Evolutionary conservation across 805 yeast species (phyloP), one percentile per base, ranked within the genome.

Genomic region (Hanseniaspora thailandica): DNA sequence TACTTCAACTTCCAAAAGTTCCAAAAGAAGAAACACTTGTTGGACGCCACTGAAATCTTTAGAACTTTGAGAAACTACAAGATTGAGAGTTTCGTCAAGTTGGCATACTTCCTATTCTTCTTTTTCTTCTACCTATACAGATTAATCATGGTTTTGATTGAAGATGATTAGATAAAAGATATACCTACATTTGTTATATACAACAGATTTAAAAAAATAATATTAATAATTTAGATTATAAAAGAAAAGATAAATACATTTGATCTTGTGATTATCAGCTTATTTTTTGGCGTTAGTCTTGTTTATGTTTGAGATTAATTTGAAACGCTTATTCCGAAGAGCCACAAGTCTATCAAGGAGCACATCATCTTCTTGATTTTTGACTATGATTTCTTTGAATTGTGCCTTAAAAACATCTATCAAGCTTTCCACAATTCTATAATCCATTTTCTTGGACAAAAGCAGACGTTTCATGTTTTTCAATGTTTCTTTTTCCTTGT

Each of bases 11-110:
- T 73, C 56, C 82, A 84, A 73, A 86, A 86, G 69, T 78, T 86
- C 63, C 70, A 82, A 68, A 79, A 78, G 62, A 87, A 86, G 69
- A 81, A 82, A 66, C 89, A 90, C 66, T 72, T 86, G 58, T 80
- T 89, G 67, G 98, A 93, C 69, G 97, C 97, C 55, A 90, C 98
- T 43, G 97, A 90, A 69, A 93, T 90, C 63, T 93, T 93, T 72
- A 80, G 97, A 74, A 89, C 97, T 40, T 77, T 90, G 64, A 78
- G 86, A 62, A 86, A 84, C 65, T 95, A 89, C 73, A 90, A 93
- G 78, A 84, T 84, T 68, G 97, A 89, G 71, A 77, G 87, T 56
- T 88, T 89, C 66, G 70, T 86, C 67, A 90, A 90, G 69, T 77
- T 93, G 61, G 96, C 93, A 10, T 88, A 86, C 78, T 90, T 87